Evolutionary conservation across 768 basidiomycete species (phyloP).

Genomic region (Boletus edulis): DNA sequence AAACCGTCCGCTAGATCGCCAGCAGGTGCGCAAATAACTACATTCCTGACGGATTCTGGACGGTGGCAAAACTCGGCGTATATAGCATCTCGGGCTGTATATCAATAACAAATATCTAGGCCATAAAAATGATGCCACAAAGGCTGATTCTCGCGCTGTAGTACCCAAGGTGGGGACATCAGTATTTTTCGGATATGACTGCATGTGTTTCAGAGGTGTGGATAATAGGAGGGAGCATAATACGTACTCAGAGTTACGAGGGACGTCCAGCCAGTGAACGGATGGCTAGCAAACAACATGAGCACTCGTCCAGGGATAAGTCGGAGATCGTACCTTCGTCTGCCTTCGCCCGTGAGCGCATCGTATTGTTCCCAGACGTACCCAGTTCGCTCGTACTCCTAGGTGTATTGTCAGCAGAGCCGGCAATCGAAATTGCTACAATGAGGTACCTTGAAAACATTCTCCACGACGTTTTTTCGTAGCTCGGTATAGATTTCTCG

Average conservation of each 20-base stretch:
- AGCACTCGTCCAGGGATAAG: constrained; percentile 5
- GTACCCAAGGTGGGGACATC: constrained; percentile 8
- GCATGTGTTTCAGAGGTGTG: constrained; percentile 7
- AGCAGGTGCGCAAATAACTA: no score
- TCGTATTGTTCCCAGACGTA: constrained; percentile 99
- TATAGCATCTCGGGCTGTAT: no score
- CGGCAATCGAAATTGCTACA: not conserved
- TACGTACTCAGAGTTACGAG: constrained; percentile 81
- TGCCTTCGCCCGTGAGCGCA: constrained; percentile 75
- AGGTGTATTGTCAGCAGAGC: constrained; percentile 5
- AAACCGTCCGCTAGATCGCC: no score
- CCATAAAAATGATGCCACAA: not conserved
- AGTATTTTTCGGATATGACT: constrained; percentile 75
- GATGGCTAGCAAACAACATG: constrained; percentile 56
- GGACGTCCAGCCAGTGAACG: constrained; percentile 97
- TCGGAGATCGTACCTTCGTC: constrained; percentile 60
- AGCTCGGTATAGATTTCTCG: constrained; percentile 77
- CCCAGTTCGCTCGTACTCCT: constrained; percentile 92
- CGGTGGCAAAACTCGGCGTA: no score
- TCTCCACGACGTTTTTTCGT: constrained; percentile 79
- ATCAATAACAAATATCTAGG: no score
- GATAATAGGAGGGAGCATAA: not conserved
- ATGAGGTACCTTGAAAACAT: constrained; percentile 64
- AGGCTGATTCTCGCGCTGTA: not conserved
- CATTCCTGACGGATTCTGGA: no score